phyloP scores from a whole-genome alignment of 1,284 basidiomycete genomes.

The Ustilago trichophora region DNA sequence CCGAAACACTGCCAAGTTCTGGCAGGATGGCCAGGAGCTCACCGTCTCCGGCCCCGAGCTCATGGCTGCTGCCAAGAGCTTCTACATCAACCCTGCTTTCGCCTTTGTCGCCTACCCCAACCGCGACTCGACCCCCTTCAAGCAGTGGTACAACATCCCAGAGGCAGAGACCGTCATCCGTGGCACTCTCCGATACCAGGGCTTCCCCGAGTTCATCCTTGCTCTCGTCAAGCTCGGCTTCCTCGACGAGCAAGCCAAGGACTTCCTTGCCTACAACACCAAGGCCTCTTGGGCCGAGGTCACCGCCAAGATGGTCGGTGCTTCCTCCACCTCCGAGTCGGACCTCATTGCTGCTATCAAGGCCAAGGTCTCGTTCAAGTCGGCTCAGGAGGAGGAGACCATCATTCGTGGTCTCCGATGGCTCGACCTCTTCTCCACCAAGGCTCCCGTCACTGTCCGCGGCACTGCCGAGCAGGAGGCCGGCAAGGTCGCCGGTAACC shows the following conservation, averaged over 20 bases:
- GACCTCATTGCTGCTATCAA: constrained; percentile 53
- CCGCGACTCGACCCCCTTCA: constrained; percentile 90
- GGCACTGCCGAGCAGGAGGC: constrained; percentile 69
- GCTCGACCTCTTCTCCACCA: constrained; percentile 84
- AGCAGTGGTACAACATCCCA: constrained; percentile 83
- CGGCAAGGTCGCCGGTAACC: constrained; percentile 77
- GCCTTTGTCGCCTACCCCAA: constrained; percentile 98
- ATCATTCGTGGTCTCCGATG: constrained; percentile 73
- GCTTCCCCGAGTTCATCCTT: constrained; percentile 96
- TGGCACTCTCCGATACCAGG: constrained; percentile 94
- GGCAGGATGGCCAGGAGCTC: constrained; percentile 55
- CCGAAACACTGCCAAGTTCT: constrained; percentile 86
- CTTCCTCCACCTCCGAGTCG: constrained; percentile 73
- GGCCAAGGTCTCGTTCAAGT: constrained; percentile 51
- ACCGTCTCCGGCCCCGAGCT: constrained; percentile 61
- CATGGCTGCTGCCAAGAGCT: constrained; percentile 77
- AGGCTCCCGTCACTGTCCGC: constrained; percentile 69
- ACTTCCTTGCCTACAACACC: constrained; percentile 71
- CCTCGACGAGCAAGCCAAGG: constrained; percentile 79
- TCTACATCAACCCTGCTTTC: constrained; percentile 94
- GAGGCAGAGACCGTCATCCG: constrained; percentile 92
- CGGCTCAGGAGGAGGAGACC: constrained; percentile 50
- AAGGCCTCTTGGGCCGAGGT: constrained; percentile 72
- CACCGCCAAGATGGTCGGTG: constrained; percentile 80
- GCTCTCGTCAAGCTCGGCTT: constrained; percentile 88